A percentile compares a stretch with the other conserved stretches of the same genome.
Evolutionary conservation across 805 yeast species (phyloP).

Genomic region (Saccharomycopsis sp.): DNA sequence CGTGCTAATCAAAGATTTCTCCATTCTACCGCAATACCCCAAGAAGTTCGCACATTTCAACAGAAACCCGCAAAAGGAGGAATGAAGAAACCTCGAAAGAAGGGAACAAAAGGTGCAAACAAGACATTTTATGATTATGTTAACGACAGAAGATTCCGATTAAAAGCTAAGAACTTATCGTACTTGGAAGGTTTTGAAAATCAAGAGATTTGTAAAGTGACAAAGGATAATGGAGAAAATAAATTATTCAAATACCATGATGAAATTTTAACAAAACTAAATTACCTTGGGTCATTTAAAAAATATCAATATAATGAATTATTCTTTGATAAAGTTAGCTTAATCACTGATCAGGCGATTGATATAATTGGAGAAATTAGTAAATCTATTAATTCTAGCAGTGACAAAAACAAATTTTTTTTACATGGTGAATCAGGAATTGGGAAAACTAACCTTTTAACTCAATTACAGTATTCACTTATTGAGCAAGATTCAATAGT

Average conservation of each 20-base stretch:
- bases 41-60: too few relatives aligned
- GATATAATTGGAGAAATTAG: constrained; percentile 35
- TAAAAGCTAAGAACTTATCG: constrained; percentile 7
- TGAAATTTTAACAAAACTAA: constrained; percentile 36
- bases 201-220: not conserved
- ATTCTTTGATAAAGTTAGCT: constrained; percentile 50
- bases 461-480: constrained; percentile 63
- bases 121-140: constrained; percentile 18
- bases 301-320: constrained; percentile 64
- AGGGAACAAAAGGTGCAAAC: constrained; percentile 15
- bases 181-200: constrained; percentile 5
- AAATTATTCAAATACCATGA: constrained; percentile 37
- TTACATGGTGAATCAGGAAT: constrained; percentile 67
- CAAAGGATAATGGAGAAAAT: constrained; percentile 18
- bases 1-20: too few relatives aligned
- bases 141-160: constrained; percentile 5
- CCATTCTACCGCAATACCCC: too few relatives aligned
- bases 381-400: constrained; percentile 27
- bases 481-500: constrained; percentile 38
- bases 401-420: constrained; percentile 43
- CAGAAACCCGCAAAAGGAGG: not conserved
- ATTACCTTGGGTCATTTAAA: constrained; percentile 55
- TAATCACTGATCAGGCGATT: constrained; percentile 47
- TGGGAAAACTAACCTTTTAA: constrained; percentile 69
- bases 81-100: constrained; percentile 1